Evolutionary conservation across 371 early-diverging fungal genomes (phyloP).

Genomic region (Circinella minor): DNA sequence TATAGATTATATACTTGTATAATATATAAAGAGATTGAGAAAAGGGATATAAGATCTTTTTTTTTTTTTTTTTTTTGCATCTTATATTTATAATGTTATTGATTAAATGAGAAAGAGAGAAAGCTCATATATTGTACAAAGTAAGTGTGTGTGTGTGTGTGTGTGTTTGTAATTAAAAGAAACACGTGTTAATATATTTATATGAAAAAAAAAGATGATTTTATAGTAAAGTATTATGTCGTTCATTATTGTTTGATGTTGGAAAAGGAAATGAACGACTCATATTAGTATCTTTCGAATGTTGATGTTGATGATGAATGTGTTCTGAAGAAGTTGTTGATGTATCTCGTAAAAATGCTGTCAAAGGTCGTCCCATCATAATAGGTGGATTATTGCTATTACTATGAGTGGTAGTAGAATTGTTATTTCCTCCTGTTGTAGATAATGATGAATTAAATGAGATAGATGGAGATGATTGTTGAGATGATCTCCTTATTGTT

Average conservation of each 20-base stretch:
- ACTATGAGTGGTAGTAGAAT: not conserved
- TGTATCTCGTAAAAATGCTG: constrained; percentile 26
- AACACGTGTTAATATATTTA: no score
- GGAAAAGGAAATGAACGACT: not conserved
- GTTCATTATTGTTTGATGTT: not conserved
- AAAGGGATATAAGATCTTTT: not conserved
- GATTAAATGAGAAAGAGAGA: no score
- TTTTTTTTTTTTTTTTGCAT: no score
- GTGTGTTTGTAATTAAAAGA: no score
- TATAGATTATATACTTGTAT: not conserved
- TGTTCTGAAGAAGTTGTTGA: not conserved
- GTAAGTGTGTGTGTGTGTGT: no score
- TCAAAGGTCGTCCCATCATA: constrained; percentile 26
- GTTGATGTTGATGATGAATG: not conserved
- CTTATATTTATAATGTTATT: no score
- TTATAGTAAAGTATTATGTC: not conserved
- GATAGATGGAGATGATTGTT: constrained; percentile 12
- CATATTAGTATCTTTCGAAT: not conserved
- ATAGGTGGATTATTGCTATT: constrained; percentile 8
- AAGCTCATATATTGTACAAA: no score
- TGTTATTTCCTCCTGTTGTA: no score
- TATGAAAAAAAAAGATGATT: no score
- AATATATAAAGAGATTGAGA: not conserved
- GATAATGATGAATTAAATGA: not conserved
- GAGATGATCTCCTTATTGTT: constrained; percentile 11